A percentile compares a stretch with the other conserved stretches of the same genome.
Evolutionary conservation across 305 asterid species (phyloP).

Genomic region (Solanum hybrid): DNA sequence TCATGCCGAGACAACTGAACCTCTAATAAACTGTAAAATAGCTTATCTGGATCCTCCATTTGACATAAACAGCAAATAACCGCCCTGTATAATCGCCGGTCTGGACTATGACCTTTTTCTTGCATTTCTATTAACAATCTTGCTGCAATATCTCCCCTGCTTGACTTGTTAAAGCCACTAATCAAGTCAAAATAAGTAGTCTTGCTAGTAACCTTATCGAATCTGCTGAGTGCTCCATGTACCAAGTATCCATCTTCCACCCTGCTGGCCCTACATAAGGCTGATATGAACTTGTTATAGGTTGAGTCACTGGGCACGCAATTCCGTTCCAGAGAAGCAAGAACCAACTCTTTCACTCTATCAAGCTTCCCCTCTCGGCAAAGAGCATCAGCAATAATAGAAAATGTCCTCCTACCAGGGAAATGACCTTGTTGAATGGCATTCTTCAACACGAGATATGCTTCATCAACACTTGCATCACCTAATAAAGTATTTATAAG

Average conservation of each 20-base stretch:
- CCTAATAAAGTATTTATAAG: constrained; percentile 60
- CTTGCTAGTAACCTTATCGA: constrained; percentile 26
- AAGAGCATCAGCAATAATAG: constrained; percentile 46
- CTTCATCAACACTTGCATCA: constrained; percentile 42
- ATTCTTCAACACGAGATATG: constrained; percentile 38
- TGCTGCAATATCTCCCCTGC: constrained; percentile 61
- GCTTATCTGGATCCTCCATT: constrained; percentile 39
- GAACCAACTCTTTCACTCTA: constrained; percentile 57
- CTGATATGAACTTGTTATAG: constrained; percentile 48
- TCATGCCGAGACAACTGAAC: constrained; percentile 35
- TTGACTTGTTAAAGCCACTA: constrained; percentile 36
- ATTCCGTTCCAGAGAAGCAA: constrained; percentile 36
- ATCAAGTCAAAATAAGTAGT: constrained; percentile 47
- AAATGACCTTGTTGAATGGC: constrained; percentile 51
- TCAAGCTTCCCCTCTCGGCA: constrained; percentile 61
- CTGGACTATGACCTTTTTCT: constrained; percentile 46
- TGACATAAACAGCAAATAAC: constrained; percentile 45
- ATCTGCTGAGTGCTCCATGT: constrained; percentile 37
- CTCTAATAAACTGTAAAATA: constrained; percentile 48
- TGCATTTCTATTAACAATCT: constrained; percentile 76
- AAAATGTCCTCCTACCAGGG: constrained; percentile 47
- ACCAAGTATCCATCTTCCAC: constrained; percentile 62
- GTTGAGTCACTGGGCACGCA: constrained; percentile 26
- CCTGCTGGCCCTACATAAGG: constrained; percentile 44
- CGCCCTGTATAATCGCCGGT: constrained; percentile 30